These are phyloP conservation scores for Phyllosticta paracitricarpa DNA, from an alignment of 2,329 filamentous ascomycete species.

Conservation along the genomic window DNA sequence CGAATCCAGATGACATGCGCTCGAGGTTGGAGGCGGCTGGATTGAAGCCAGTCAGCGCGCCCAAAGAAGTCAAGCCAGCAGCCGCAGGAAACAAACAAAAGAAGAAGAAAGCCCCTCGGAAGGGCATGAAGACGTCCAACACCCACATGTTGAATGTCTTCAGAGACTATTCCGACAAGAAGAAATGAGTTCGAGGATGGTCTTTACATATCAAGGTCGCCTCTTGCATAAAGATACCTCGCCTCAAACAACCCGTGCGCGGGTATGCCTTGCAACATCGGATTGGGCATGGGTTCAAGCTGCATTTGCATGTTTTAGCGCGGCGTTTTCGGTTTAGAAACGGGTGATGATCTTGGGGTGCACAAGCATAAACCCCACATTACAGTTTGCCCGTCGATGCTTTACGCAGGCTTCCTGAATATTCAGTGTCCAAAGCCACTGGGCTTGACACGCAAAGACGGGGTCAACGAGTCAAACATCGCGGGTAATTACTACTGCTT, in stretches of 20 bases:
- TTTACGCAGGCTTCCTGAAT: background rate
- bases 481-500: too few relatives aligned
- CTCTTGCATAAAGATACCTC: background rate
- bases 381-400: background rate
- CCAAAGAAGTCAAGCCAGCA: slow-evolving; percentile 47
- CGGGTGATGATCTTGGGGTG: background rate
- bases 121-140: slow-evolving; percentile 74
- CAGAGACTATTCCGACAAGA: slow-evolving; percentile 55
- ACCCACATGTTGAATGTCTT: slow-evolving; percentile 76
- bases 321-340: background rate
- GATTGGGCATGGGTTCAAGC: background rate
- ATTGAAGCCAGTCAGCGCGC: slow-evolving; percentile 75
- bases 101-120: slow-evolving; percentile 64
- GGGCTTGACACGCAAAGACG: too few relatives aligned
- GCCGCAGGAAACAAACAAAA: slow-evolving; percentile 31
- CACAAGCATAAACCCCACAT: background rate
- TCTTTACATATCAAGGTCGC: background rate
- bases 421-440: too few relatives aligned
- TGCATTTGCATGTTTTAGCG: background rate
- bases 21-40: slow-evolving; percentile 66
- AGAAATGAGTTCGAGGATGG: slow-evolving; percentile 19
- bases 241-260: background rate
- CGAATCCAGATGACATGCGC: slow-evolving; percentile 60
- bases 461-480: too few relatives aligned
- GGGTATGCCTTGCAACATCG: background rate